Evolutionary conservation across 768 basidiomycete species (phyloP), one percentile per base, ranked within the genome.

Genomic region (Phallus indusiatus): DNA sequence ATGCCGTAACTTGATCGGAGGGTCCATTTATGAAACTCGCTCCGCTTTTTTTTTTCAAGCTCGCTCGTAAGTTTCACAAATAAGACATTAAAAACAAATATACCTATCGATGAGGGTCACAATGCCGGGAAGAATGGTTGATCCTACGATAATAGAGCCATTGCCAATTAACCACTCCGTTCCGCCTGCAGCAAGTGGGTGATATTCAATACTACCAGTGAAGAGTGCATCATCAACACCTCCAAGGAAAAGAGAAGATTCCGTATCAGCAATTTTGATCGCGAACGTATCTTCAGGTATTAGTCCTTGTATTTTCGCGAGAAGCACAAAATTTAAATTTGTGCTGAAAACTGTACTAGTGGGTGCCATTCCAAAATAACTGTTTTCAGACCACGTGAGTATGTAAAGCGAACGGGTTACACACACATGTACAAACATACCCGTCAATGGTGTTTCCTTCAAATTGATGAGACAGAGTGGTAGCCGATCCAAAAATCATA

Each of bases 221-320:
- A 68, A 73, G 34, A 69, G 69, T n/a, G 65, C 55, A 7, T 64
- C 50, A 60, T 75, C 71, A 49, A 66, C 64, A 18, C 73, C 73
- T 14, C 75, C 75, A 48, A 75, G 62, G 66, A 64, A 73, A 21
- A 76, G 66, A 61, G 71, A 61, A 16, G 64, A 65, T 17, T 66
- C 70, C 46, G 56, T 53, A 5, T 51, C 0, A 12, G 65, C 64
- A 47, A 73, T 67, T 56, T 67, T 67, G 65, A 71, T 68, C 5
- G 59, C 61, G 60, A 72, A 72, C 11, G 60, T 62, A 34, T 56
- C 63, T 48, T 54, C 20, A n/a, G 36, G 21, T 34, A 67, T 63
- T 17, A 56, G 52, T n/a, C 62, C 59, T 63, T 69, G 63, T 3
- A n/a, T n/a, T n/a, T n/a, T n/a, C n/a, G n/a, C n/a, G n/a, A n/a